Percentiles rank a stretch among this genome's conserved stretches.
phyloP scores from a whole-genome alignment of 371 early-diverging fungal species.

The Actinomucor elegans region DNA sequence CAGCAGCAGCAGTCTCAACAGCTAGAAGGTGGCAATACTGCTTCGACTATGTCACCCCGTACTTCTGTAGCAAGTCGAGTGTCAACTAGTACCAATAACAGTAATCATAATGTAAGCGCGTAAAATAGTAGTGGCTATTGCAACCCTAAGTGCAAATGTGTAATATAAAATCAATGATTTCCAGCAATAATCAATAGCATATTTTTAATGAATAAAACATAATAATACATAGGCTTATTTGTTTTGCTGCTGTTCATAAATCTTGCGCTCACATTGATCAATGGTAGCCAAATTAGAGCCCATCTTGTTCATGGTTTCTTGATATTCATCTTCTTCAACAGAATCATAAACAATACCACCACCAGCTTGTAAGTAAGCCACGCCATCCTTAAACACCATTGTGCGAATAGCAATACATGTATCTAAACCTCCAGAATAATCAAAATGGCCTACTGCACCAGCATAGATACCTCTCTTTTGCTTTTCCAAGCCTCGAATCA shows the following conservation, averaged over 20 bases:
- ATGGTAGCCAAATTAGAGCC: constrained; percentile 87
- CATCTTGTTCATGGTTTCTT: constrained; percentile 95
- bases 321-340: constrained; percentile 87
- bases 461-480: constrained; percentile 96
- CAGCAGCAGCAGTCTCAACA: constrained; percentile 21
- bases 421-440: constrained; percentile 89
- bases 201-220: too few relatives aligned
- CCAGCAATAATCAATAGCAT: too few relatives aligned
- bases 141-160: too few relatives aligned
- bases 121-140: too few relatives aligned
- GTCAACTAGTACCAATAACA: too few relatives aligned
- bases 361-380: constrained; percentile 91
- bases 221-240: neutral
- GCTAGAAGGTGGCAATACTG: neutral
- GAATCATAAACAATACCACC: constrained; percentile 97
- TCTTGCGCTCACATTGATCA: constrained; percentile 72
- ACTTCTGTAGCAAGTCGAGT: too few relatives aligned
- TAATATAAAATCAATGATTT: too few relatives aligned
- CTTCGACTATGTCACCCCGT: neutral
- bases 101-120: too few relatives aligned
- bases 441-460: constrained; percentile 95
- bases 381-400: constrained; percentile 94
- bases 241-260: constrained; percentile 43
- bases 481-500: constrained; percentile 86
- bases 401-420: constrained; percentile 98